Evolutionary conservation across 192 early-diverging fungal genomes (phyloP), one percentile per base, ranked within the genome.

Genomic region (Umbelopsis isabellina): DNA sequence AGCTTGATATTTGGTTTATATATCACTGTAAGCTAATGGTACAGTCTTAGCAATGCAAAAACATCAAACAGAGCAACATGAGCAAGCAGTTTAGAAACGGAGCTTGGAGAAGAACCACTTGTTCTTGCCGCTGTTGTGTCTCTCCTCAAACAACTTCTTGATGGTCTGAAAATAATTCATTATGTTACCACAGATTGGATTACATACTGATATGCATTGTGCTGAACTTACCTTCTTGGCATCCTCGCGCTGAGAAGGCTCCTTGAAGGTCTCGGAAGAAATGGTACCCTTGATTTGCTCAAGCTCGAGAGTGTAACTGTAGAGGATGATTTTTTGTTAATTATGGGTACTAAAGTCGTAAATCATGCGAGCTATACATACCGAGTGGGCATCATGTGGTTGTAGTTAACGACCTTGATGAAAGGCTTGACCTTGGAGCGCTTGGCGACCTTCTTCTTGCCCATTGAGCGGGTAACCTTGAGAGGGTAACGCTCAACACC

Each of bases 21-120:
- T 61, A 35, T 61, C 55, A 16, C 27, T 35, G 33, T 61, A 30
- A 61, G 21, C 55, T 35, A 30, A 11, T 61, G 27, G 25, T 30
- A 61, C 33, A 61, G 55, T 30, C 55, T 25, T 35, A 35, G 55
- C 55, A 61, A 25, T 25, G 55, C 55, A 61, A 61, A 61, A 61
- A 30, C 27, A 35, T 30, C 15, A 13, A 58, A 61, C 18, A 25
- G 16, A 35, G 55, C 55, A 61, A 30, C 55, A 61, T 35, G 30
- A 35, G 22, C 25, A 55, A 55, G 52, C 52, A 20, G 11, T 55
- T 61, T 91, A 95, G 91, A 94, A 95, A 75, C 93, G 87, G 76
- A 99, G 94, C 91, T 99, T 99, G 86, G 93, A 92, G 89, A 99
- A 99, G 95, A 99, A 99, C 98, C 98, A 99, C 90, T 95, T 95